phyloP scores from a whole-genome alignment of 345 rosid genomes.

The Bruguiera parviflora region DNA sequence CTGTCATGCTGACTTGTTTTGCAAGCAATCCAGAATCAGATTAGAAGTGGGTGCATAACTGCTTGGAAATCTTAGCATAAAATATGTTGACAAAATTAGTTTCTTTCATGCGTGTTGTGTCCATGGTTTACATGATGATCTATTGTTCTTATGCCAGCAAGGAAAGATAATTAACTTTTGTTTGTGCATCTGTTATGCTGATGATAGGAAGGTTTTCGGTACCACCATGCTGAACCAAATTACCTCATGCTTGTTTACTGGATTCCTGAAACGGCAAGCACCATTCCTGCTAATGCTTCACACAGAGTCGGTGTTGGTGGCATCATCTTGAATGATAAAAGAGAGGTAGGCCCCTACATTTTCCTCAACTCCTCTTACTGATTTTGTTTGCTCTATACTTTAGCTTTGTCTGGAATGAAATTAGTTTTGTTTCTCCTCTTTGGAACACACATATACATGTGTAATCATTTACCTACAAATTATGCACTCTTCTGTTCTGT shows the following conservation, averaged over 20 bases:
- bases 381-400: background rate
- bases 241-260: conserved; percentile 81
- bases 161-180: conserved; percentile 1
- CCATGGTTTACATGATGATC: background rate
- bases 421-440: no score
- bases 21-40: background rate
- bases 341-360: conserved; percentile 52
- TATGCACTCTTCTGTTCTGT: no score
- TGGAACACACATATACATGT: no score
- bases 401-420: background rate
- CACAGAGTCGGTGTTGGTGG: conserved; percentile 74
- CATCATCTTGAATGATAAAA: conserved; percentile 57
- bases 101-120: background rate
- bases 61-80: no score
- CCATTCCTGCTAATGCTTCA: conserved; percentile 74
- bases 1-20: background rate
- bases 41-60: no score
- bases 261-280: conserved; percentile 61
- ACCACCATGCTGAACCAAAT: conserved; percentile 80
- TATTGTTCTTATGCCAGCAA: background rate
- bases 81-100: no score
- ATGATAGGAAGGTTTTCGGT: conserved; percentile 63
- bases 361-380: background rate
- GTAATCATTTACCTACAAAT: no score
- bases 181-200: background rate